phyloP scores from a whole-genome alignment of 2,329 filamentous ascomycete species.

The Xenosphaeropsis pyriputrescens region DNA sequence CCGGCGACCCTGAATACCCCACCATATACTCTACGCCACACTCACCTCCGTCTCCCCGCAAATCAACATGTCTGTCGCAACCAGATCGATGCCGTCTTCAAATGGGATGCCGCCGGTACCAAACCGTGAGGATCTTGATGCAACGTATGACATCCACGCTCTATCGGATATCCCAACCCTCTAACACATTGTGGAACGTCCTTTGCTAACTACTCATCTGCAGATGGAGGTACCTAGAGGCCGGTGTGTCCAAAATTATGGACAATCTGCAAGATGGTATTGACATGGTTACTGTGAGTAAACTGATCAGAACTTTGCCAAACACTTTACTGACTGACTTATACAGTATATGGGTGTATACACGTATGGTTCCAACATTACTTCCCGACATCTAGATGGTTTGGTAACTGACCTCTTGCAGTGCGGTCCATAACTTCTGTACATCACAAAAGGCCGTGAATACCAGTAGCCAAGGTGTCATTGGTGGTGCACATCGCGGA shows the following conservation, averaged over 20 bases:
- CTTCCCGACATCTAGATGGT: conserved; percentile 3
- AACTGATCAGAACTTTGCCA: no score
- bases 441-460: conserved; percentile 88
- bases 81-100: neutral
- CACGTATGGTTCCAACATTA: conserved; percentile 39
- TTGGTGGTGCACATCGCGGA: conserved; percentile 51
- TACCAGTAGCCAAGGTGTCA: conserved; percentile 26
- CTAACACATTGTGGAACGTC: neutral
- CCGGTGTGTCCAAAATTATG: conserved; percentile 88
- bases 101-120: conserved; percentile 33
- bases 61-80: neutral
- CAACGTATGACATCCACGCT: conserved; percentile 32
- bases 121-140: conserved; percentile 40
- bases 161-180: neutral
- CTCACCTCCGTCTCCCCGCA: no score
- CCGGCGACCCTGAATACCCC: no score
- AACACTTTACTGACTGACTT: neutral
- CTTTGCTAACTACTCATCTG: conserved; percentile 5
- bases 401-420: conserved; percentile 27
- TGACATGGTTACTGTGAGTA: conserved; percentile 70
- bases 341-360: conserved; percentile 86
- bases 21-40: no score
- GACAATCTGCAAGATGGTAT: conserved; percentile 79
- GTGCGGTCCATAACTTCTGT: conserved; percentile 95
- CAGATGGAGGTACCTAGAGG: conserved; percentile 83